Evolutionary conservation across 1,284 basidiomycete genomes (phyloP).

Genomic region (Marasmius fiardii): DNA sequence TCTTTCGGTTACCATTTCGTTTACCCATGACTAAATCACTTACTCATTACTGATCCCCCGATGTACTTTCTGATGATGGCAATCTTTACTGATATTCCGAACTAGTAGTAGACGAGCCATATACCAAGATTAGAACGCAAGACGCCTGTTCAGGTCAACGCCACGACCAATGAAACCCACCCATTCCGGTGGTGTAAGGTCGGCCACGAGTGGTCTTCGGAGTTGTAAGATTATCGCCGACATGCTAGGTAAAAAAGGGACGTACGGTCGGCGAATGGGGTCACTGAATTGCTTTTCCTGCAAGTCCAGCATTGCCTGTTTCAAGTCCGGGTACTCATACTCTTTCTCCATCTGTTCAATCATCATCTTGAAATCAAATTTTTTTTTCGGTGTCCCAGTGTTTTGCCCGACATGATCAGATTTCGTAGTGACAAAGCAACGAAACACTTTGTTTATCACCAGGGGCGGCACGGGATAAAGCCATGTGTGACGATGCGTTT

Average conservation of each 20-base stretch:
- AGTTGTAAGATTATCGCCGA: neutral
- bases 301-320: neutral
- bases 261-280: neutral
- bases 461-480: no score
- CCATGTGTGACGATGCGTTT: neutral
- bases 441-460: neutral
- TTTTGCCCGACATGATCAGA: neutral
- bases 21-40: no score
- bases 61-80: no score
- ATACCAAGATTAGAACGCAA: neutral
- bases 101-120: no score
- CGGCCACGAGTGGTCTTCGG: neutral
- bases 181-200: neutral
- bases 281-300: neutral
- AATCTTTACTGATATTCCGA: no score
- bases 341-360: neutral
- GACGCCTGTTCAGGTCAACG: neutral
- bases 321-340: neutral
- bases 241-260: neutral
- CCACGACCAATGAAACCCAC: neutral
- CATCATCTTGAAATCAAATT: neutral
- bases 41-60: no score
- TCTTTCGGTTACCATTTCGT: no score
- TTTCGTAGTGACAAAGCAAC: neutral
- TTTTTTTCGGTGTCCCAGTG: neutral